phyloP scores from a whole-genome alignment of 176 grass and related monocot genomes.

The Metroxylon sagu region DNA sequence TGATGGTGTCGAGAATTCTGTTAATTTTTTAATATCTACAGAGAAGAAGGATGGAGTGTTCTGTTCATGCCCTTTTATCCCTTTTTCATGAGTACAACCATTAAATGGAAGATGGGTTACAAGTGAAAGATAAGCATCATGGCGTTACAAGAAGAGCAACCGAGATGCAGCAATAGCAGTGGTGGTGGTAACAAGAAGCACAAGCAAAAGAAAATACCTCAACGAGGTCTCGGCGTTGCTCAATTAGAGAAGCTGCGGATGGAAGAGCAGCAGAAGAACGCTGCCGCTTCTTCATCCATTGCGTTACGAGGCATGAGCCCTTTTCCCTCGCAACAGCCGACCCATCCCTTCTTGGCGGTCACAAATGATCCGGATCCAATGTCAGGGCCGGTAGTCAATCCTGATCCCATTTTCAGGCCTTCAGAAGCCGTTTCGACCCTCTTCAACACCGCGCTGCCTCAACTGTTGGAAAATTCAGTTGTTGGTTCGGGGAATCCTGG shows the following conservation, averaged over 20 bases:
- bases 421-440: not conserved
- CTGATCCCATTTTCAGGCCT: not conserved
- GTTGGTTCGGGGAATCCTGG: not conserved
- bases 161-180: not conserved
- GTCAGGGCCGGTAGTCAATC: constrained; percentile 19
- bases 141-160: constrained; percentile 1
- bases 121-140: not conserved
- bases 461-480: not conserved
- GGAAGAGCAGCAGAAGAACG: constrained; percentile 70
- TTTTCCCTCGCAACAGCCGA: constrained; percentile 10
- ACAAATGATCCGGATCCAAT: not conserved
- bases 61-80: too few relatives aligned
- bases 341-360: too few relatives aligned
- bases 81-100: too few relatives aligned
- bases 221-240: constrained; percentile 74
- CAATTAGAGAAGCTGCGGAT: constrained; percentile 79
- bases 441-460: not conserved
- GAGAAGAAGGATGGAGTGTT: too few relatives aligned
- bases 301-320: constrained; percentile 4
- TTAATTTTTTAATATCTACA: too few relatives aligned
- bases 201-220: constrained; percentile 61
- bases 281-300: not conserved
- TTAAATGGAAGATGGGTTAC: too few relatives aligned
- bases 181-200: constrained; percentile 34
- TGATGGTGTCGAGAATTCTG: too few relatives aligned